Evolutionary conservation across 305 asterid genomes (phyloP).

Genomic region (Fraxinus baroniana): DNA sequence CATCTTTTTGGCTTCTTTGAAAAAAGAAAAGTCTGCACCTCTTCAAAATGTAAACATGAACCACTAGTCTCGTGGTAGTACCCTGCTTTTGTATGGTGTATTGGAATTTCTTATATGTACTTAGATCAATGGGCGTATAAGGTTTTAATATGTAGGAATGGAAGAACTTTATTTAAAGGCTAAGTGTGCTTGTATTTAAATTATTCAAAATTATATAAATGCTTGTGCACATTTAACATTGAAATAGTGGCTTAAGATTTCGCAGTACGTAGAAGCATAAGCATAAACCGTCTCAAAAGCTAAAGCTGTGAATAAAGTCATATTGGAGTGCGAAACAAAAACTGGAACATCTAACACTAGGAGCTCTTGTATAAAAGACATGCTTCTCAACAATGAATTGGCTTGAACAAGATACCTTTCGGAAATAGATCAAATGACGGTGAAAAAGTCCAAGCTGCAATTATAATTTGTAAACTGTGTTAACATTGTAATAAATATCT

Average conservation of each 20-base stretch:
- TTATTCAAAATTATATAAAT: not conserved
- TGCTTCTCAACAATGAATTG: not conserved
- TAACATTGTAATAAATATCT: not conserved
- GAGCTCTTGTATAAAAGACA: not conserved
- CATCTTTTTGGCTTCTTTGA: not conserved
- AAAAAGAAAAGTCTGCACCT: not conserved
- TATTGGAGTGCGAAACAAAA: not conserved
- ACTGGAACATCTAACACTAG: not conserved
- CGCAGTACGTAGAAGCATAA: not conserved
- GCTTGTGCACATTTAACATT: not conserved
- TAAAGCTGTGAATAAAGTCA: not conserved
- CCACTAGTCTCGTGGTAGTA: not conserved
- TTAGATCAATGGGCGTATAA: not conserved
- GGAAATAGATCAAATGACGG: not conserved
- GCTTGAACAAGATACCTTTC: not conserved
- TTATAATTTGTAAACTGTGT: not conserved
- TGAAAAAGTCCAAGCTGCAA: not conserved
- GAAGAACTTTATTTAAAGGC: not conserved
- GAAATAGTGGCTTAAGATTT: not conserved
- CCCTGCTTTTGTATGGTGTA: not conserved
- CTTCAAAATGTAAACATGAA: not conserved
- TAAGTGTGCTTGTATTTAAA: not conserved
- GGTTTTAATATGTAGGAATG: not conserved
- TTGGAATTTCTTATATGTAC: not conserved
- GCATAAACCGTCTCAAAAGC: not conserved